phyloP scores from a whole-genome alignment of 2,329 filamentous ascomycete species.

The Alternaria sp. region DNA sequence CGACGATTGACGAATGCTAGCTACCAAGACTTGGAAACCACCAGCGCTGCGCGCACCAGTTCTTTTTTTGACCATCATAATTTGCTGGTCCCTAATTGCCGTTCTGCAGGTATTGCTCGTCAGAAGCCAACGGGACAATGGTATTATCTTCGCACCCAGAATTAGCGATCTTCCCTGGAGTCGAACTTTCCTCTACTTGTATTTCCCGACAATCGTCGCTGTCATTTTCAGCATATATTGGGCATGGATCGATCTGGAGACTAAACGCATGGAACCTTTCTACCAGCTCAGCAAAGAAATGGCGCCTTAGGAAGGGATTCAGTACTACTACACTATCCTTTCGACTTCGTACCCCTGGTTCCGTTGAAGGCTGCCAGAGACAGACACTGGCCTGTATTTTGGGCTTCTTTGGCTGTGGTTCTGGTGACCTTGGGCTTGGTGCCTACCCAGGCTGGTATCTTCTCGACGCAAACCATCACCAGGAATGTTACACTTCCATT shows the following conservation, averaged over 20 bases:
- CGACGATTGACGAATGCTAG: not conserved
- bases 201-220: constrained; percentile 61
- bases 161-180: constrained; percentile 52
- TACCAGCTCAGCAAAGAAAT: constrained; percentile 61
- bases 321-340: constrained; percentile 64
- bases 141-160: constrained; percentile 52
- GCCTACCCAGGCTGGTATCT: constrained; percentile 64
- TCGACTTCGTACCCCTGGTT: constrained; percentile 57
- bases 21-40: constrained; percentile 30
- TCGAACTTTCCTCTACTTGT: constrained; percentile 60
- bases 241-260: constrained; percentile 68
- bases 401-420: constrained; percentile 55
- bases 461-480: constrained; percentile 51
- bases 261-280: constrained; percentile 67
- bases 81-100: constrained; percentile 49
- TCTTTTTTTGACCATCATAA: constrained; percentile 21
- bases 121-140: constrained; percentile 55
- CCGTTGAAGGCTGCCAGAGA: not conserved
- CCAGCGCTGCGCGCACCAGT: constrained; percentile 26
- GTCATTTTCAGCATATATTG: constrained; percentile 66
- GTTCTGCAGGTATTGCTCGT: constrained; percentile 58
- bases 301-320: constrained; percentile 60
- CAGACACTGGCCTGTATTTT: constrained; percentile 65
- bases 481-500: constrained; percentile 22
- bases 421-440: constrained; percentile 65